Base-by-base conservation (phyloP, 2,329 filamentous ascomycete species). In the Xylariales sp. region DNA sequence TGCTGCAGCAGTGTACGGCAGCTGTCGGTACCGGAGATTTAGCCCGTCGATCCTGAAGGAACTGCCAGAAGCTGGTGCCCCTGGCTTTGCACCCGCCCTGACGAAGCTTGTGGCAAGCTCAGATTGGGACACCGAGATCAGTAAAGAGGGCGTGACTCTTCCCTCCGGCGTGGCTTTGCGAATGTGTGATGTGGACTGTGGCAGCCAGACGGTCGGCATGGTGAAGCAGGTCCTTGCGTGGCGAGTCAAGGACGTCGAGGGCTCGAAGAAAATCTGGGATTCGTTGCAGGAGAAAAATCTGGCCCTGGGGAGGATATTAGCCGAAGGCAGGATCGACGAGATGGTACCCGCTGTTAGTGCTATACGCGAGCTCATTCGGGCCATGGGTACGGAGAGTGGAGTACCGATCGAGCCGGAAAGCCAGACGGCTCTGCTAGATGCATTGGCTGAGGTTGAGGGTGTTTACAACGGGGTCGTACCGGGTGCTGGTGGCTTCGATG, bases 151-250 rank as follows among this genome's bases (percentile, higher is more conserved):
- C 12, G 80, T 91, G 39, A 74, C 72, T 46, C 72, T 97, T 44
- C 90, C 91, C 0, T 55, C 62, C 1, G 88, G 87, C 1, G 68
- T 95, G 51, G 77, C 84, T 18, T 71, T 97, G 51, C 78, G 94
- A 46, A 93, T 98, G 84, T 95, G 89, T 58, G 93, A 98, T 58
- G 93, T 98, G 5, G 88, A 94, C 60, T 95, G 90, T 58, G 93
- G 93, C 22, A 91, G 84, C 36, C 80, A 95, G 68, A 97, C 91
- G 6, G 90, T 95, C 0, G 79, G 88, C 11, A 97, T 98, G 93
- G 93, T 96, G 27, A 95, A 91, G 68, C 79, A 87, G 58, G 87
- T 98, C 11, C 73, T 97, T 3, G 76, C 77, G 22, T 98, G 93
- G 93, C 74, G 86, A 38, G 76, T 78, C 37, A 64, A 74, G 35